Percentiles rank a stretch among this genome's conserved stretches.
Conservation (phyloP, 2,329 filamentous ascomycete species). For the Magnaporthiopsis rhizophila region DNA sequence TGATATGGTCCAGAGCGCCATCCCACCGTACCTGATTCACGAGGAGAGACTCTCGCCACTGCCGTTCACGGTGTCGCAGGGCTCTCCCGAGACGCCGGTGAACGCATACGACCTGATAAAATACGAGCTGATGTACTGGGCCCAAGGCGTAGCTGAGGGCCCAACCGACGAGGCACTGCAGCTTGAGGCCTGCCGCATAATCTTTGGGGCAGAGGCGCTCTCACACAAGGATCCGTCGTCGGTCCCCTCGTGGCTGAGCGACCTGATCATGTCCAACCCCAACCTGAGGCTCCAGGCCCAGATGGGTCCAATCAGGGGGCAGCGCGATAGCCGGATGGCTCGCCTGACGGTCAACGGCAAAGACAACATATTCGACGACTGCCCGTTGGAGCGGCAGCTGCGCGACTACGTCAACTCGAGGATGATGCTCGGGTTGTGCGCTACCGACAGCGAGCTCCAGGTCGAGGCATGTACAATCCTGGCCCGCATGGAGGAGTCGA, state of each 20-base stretch:
- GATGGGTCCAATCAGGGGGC: slow-evolving; percentile 38
- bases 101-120: slow-evolving; percentile 57
- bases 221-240: slow-evolving; percentile 30
- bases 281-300: slow-evolving; percentile 34
- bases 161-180: slow-evolving; percentile 47
- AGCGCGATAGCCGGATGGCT: slow-evolving; percentile 38
- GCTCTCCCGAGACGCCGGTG: slow-evolving; percentile 36
- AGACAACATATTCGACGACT: slow-evolving; percentile 47
- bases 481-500: slow-evolving; percentile 45
- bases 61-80: slow-evolving; percentile 41
- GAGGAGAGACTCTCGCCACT: slow-evolving; percentile 50
- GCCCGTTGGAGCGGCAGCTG: slow-evolving; percentile 46
- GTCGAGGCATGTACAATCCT: slow-evolving; percentile 51
- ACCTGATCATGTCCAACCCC: slow-evolving; percentile 45
- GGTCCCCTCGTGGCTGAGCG: slow-evolving; percentile 46
- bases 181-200: slow-evolving; percentile 50
- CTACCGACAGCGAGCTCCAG: slow-evolving; percentile 53
- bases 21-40: slow-evolving; percentile 59
- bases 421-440: slow-evolving; percentile 46
- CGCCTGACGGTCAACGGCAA: slow-evolving; percentile 48
- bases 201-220: slow-evolving; percentile 44
- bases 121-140: slow-evolving; percentile 46
- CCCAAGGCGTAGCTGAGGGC: slow-evolving; percentile 32
- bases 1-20: slow-evolving; percentile 58
- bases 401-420: slow-evolving; percentile 44